These are phyloP conservation scores for Pseudopithomyces chartarum DNA, from an alignment of 2,329 filamentous ascomycete genomes.

Conservation along the genomic window DNA sequence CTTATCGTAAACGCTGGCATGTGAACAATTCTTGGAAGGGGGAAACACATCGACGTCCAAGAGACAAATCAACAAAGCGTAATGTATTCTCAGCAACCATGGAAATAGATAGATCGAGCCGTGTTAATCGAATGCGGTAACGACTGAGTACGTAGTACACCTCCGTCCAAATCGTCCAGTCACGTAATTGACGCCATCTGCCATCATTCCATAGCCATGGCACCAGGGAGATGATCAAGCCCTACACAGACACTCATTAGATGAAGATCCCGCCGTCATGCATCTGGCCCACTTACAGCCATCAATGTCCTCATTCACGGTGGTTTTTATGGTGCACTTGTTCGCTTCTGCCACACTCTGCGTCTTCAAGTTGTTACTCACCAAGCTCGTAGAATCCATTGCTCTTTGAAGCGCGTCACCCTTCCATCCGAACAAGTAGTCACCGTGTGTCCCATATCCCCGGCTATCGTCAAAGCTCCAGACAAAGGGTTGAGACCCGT, in stretches of 20 bases:
- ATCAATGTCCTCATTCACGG: conserved; percentile 8
- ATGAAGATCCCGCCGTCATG: neutral
- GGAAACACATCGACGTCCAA: neutral
- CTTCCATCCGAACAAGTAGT: conserved; percentile 35
- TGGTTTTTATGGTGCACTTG: conserved; percentile 4
- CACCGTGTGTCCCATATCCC: conserved; percentile 31
- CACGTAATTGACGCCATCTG: no score
- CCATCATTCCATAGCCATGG: neutral
- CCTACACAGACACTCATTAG: neutral
- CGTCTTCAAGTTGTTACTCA: conserved; percentile 24
- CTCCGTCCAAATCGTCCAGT: neutral
- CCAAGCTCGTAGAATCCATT: conserved; percentile 27
- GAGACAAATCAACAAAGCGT: neutral
- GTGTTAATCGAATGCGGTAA: neutral
- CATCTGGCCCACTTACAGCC: conserved; percentile 9
- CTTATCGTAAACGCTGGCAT: neutral
- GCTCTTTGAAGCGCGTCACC: conserved; percentile 27
- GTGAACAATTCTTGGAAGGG: neutral
- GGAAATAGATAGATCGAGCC: no score
- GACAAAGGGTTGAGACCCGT: conserved; percentile 24
- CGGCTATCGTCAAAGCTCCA: conserved; percentile 24
- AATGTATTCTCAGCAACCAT: neutral
- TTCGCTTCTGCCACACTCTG: conserved; percentile 17
- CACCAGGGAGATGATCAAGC: conserved; percentile 5
- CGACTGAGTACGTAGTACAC: no score